Evolutionary conservation across 306 rosid species (phyloP), one percentile per base, ranked within the genome.

Genomic region (Corylus avellana): DNA sequence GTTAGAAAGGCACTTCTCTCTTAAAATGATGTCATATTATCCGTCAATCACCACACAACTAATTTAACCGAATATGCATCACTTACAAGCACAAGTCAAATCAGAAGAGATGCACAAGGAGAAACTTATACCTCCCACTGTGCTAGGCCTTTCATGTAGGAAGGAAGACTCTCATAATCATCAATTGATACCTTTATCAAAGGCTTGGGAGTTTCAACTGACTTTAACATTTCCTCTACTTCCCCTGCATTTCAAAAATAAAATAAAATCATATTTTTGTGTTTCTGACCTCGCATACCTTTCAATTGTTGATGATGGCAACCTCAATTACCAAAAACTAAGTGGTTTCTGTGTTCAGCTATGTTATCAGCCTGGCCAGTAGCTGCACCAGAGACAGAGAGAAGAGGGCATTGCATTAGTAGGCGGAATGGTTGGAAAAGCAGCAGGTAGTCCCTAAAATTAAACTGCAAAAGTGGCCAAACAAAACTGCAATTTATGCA

Each of bases 101-200:
- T n/a, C 20, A 72, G 77, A 71, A 81, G 56, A 72, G 22, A 44
- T 14, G 18, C 35, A 80, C 46, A 73, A 62, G 79, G 48, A 75
- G 74, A 79, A 73, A 37, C 49, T 7, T 84, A 84, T 83, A 91
- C 98, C 98, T 95, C 98, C 98, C 98, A 95, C 67, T 92, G 82
- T 46, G 91, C 91, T 74, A 95, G 87, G 74, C 89, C 85, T 89
- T 90, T 95, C 89, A 95, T 86, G 80, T 90, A 92, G 78, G 90
- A 76, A 39, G 98, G 94, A 67, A 92, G 97, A 74, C 84, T 77
- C 80, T 95, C 97, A 75, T 84, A 92, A 37, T 94, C 94, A 69
- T 91, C 90, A 85, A 78, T 79, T 54, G 76, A 70, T 51, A 92
- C 76, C 78, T 81, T 85, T 63, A 90, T 84, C 27, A 55, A 25